phyloP scores from a whole-genome alignment of 768 basidiomycete genomes.

The Porphyrellus cyaneotinctus region DNA sequence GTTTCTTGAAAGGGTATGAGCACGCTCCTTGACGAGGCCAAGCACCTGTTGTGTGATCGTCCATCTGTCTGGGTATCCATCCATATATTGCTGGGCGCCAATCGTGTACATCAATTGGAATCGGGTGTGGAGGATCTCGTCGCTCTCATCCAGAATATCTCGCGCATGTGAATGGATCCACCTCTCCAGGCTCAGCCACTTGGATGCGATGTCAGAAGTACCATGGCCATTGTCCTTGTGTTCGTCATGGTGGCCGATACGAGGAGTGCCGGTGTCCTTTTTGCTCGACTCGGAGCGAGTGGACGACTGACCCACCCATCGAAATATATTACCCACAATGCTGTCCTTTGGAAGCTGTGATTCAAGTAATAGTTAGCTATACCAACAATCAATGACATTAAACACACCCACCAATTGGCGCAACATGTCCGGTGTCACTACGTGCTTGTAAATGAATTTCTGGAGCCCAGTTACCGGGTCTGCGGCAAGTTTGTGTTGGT shows the following conservation, averaged over 20 bases:
- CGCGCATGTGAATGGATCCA: not conserved
- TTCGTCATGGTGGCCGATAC: not conserved
- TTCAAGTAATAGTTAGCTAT: not conserved
- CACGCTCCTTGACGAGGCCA: slow-evolving; percentile 8
- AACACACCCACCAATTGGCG: not conserved
- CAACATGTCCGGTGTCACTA: not conserved
- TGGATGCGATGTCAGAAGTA: not conserved
- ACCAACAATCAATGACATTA: not conserved
- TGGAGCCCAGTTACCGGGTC: not conserved
- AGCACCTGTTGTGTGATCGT: slow-evolving; percentile 26
- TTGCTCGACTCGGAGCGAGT: not conserved
- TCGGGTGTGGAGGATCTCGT: not conserved
- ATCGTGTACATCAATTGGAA: not conserved
- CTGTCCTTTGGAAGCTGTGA: not conserved
- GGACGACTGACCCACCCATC: not conserved
- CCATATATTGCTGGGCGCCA: not conserved
- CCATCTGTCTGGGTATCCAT: slow-evolving; percentile 16
- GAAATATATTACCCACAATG: not conserved
- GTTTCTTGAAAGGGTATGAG: not conserved
- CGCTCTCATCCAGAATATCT: not conserved
- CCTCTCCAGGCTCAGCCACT: not conserved
- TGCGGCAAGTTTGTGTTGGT: not conserved
- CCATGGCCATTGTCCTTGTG: not conserved
- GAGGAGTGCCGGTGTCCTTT: not conserved
- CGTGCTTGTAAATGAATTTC: not conserved